Base-by-base conservation (phyloP, 768 basidiomycete genomes). In the Suillus bovinus region DNA sequence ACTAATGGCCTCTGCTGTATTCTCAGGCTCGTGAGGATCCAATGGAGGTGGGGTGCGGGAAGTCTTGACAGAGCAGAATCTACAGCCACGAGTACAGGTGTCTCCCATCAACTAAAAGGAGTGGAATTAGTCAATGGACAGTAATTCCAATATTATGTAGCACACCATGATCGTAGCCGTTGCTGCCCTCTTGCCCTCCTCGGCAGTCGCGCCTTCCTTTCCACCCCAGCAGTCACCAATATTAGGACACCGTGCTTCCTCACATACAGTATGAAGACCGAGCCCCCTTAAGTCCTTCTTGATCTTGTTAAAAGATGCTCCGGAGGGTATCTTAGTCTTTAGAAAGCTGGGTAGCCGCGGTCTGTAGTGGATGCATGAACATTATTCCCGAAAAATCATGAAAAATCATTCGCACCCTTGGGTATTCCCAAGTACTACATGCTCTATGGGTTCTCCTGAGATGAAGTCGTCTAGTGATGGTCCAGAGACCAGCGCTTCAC, bases 161-260 rank as follows among this genome's bases (percentile, higher is more conserved):
- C 82, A 63, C 65, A 93, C 96, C 97, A 99, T 99, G 73, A 99
- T 99, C 3, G 97, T 99, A 13, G 97, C 97, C 8, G 97, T 99
- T 27, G 97, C 97, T 55, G 86, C 84, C 62, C 86, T 87, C 67
- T 89, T 87, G 34, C 86, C 89, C 60, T 91, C 90, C 62, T 83
- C 84, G 58, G 88, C 86, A 8, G 84, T 86, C 46, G 75, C 80
- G 54, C 81, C 84, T 36, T 84, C 80, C 69, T 87, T 88, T 10
- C 95, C 95, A 46, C 97, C 94, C 97, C 97, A 99, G 70, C 97
- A 99, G 71, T 99, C 96, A n/a, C 96, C 97, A 61, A 99, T 98
- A 70, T 99, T 99, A 0, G 97, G 97, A 80, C 97, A 99, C 65
- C 96, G 84, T 39, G 97, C 97, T 74, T 99, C 97, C 76, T 99